Base-by-base conservation (phyloP, 768 basidiomycete species). In the Suillus fuscotomentosus region DNA sequence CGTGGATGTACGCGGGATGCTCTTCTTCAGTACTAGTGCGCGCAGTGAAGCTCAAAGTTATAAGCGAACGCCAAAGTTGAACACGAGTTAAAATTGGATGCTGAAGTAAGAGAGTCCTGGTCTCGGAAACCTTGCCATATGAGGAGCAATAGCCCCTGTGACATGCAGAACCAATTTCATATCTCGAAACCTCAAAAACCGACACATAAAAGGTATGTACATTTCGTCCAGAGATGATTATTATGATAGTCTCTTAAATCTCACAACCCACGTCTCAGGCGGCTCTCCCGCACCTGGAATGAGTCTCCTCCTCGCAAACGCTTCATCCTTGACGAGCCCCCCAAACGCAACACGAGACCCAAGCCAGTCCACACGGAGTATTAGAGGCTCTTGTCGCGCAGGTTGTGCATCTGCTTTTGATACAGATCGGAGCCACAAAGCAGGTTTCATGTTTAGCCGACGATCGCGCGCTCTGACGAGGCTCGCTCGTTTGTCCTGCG, bases 321-420 rank as follows among this genome's bases (percentile, higher is more conserved):
- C n/a, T 1, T 64, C 55, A 14, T 65, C 65, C 31, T 63, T 56
- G 13, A 48, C 27, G n/a, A 65, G 63, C 5, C 65, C 65, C n/a
- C 53, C 65, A 41, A 65, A 65, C 6, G 31, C 41, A 9, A 60
- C 45, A 38, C n/a, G 34, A 31, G 57, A 51, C 10, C 63, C 65
- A 17, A 65, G 63, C 65, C 65, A 65, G 20, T 65, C 65, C 34
- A 65, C 63, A 43, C 61, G 64, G 15, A 65, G 64, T 39, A 65
- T 11, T 7, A 9, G n/a, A n/a, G 34, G 34, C 14, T 57, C 53
- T 39, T 17, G n/a, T 6, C 3, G n/a, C 2, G 14, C 13, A 36
- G 14, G 24, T 31, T 8, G 5, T 6, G 3, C 6, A 22, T 36
- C 13, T 10, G 3, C 31, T 17, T 57, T 31, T 5, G 3, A 60